Evolutionary conservation across 225 moss, liverwort and hornwort genomes (phyloP).

Genomic region (Antitrichia curtipendula): DNA sequence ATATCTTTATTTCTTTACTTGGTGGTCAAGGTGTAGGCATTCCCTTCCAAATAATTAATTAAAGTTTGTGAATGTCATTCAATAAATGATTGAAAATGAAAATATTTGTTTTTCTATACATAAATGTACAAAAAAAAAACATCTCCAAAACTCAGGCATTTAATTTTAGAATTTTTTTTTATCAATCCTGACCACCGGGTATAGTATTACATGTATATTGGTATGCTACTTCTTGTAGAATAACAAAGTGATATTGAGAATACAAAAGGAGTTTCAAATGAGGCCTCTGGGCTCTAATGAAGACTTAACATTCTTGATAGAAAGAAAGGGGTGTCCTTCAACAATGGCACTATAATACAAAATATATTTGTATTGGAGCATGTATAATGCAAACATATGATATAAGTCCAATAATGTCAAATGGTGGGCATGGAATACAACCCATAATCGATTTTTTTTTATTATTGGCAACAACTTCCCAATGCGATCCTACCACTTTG

Average conservation of each 20-base stretch:
- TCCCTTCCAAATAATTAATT: neutral
- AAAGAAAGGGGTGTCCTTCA: neutral
- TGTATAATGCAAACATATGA: fast-evolving
- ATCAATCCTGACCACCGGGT: fast-evolving
- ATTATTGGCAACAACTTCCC: fast-evolving
- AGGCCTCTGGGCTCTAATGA: neutral
- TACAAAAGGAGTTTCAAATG: neutral
- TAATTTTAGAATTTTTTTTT: neutral
- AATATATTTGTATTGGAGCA: neutral
- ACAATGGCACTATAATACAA: neutral
- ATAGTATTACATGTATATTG: neutral
- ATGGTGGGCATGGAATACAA: neutral
- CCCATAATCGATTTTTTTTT: fast-evolving
- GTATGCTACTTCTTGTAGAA: neutral
- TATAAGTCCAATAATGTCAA: neutral
- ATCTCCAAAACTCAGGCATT: neutral
- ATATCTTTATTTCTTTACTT: neutral
- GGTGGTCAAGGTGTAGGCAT: neutral
- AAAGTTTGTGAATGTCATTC: neutral
- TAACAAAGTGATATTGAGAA: too few species aligned
- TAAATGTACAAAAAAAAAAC: neutral
- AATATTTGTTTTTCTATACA: fast-evolving
- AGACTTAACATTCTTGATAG: neutral
- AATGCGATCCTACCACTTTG: neutral
- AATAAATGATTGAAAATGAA: neutral